These are phyloP conservation scores for Venturiaceae sp. DNA, from an alignment of 2,329 filamentous ascomycete species.

Conservation along the genomic window DNA sequence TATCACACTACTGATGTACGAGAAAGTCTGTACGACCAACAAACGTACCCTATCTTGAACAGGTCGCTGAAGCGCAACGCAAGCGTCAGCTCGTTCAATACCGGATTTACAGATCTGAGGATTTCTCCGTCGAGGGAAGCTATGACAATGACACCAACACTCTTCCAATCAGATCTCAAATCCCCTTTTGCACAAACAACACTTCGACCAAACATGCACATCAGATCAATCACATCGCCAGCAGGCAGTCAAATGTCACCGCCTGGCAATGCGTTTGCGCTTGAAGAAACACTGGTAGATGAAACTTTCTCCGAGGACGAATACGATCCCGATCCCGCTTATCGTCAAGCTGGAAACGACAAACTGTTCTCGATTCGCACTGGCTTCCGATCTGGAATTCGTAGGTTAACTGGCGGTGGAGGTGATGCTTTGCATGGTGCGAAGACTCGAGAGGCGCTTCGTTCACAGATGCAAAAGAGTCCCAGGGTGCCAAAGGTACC, in stretches of 20 bases:
- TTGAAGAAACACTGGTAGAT: slow-evolving; percentile 56
- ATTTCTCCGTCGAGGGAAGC: slow-evolving; percentile 29
- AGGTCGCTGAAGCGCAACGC: slow-evolving; percentile 67
- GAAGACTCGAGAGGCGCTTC: slow-evolving; percentile 24
- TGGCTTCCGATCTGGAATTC: slow-evolving; percentile 42
- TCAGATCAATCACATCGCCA: slow-evolving; percentile 78
- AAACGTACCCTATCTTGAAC: slow-evolving; percentile 81
- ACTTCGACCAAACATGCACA: slow-evolving; percentile 60
- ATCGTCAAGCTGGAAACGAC: slow-evolving; percentile 1
- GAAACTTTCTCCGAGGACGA: slow-evolving; percentile 75
- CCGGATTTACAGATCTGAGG: slow-evolving; percentile 64
- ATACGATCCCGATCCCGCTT: slow-evolving; percentile 35
- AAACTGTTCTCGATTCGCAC: slow-evolving; percentile 12
- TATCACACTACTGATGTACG: slow-evolving; percentile 21
- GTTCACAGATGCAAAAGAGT: slow-evolving; percentile 26
- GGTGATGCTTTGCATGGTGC: slow-evolving; percentile 29
- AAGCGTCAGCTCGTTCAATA: slow-evolving; percentile 70
- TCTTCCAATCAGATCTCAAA: slow-evolving; percentile 25
- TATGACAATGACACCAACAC: slow-evolving; percentile 46
- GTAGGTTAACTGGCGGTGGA: slow-evolving; percentile 50
- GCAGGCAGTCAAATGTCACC: slow-evolving; percentile 35
- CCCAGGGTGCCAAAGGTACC: slow-evolving; percentile 40
- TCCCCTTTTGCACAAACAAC: slow-evolving; percentile 12
- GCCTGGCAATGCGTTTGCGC: slow-evolving; percentile 31
- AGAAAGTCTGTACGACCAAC: slow-evolving; percentile 83